Evolutionary conservation across 805 yeast species (phyloP), one percentile per base, ranked within the genome.

Genomic region (Peterozyma xylosa): DNA sequence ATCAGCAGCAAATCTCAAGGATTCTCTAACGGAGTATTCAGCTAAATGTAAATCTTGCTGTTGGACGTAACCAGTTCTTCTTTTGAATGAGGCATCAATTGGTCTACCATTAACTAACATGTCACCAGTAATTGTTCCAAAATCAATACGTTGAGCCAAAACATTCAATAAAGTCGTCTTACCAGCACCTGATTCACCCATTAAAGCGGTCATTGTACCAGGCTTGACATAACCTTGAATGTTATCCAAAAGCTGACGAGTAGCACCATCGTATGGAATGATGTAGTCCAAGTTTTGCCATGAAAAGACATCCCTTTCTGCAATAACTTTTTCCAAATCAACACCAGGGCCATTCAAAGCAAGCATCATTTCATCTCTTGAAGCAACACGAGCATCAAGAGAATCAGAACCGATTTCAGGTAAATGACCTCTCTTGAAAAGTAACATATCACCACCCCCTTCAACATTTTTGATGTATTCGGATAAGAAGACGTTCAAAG

Each of bases 171-270:
- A 58, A 11, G 81, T 76, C 11, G 81, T 76, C 52, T 76, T 76
- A 55, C 82, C 81, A 21, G 80, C 80, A 56, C 82, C 81, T n/a
- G 81, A 75, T 41, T 74, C 80, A 52, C 82, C 82, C 80, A 76
- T 74, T 27, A 76, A 58, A 11, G 93, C 93, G 42, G 91, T 85
- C 56, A 85, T 64, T 38, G 88, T 82, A 51, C 90, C 90, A 10
- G 90, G 90, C 56, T 82, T 81, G 37, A 84, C 89, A 85, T 86
- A 84, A 41, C 91, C 93, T 57, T 82, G 86, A 45, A 85, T 85
- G 48, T 75, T 72, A 48, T 70, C 68, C 56, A 84, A 64, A 48
- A 84, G 74, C 48, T 79, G 70, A 55, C 88, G 69, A 30, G 34
- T 38, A 47, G 76, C 70, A 49, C 76, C 86, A 35, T 62, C 61